phyloP scores from a whole-genome alignment of 108 stramenopile species.

The Tribonema minus region DNA sequence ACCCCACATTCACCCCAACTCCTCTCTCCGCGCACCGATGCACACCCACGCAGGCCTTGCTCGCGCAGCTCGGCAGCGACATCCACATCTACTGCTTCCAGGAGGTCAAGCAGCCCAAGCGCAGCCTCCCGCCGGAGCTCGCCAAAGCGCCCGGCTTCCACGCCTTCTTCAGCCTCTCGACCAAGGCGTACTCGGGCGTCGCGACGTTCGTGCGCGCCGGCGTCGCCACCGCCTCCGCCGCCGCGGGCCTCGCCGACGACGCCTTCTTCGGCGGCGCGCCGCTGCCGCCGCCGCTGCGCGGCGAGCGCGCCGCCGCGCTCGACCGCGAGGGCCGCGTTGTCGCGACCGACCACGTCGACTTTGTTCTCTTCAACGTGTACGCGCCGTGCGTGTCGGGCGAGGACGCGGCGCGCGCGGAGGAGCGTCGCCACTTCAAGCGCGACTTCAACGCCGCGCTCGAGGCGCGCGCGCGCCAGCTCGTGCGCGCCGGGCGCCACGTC shows the following conservation, averaged over 20 bases:
- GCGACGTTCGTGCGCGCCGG: conserved; percentile 41
- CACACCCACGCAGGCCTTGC: background rate
- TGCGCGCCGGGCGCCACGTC: conserved; percentile 1
- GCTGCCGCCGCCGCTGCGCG: background rate
- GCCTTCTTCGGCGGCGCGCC: conserved; percentile 18
- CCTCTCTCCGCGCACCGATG: no score
- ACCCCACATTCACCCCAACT: no score
- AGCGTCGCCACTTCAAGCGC: conserved; percentile 29
- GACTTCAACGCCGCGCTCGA: conserved; percentile 19
- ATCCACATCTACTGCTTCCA: background rate
- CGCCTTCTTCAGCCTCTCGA: conserved; percentile 31
- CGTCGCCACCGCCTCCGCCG: conserved; percentile 15
- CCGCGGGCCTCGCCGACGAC: conserved; percentile 10
- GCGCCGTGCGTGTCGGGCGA: conserved; percentile 23
- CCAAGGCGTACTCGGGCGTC: conserved; percentile 30
- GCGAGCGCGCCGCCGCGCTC: background rate
- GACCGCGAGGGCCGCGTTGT: conserved; percentile 37
- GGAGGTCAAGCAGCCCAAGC: background rate
- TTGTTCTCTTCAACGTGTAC: conserved; percentile 50
- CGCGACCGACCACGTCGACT: conserved; percentile 40
- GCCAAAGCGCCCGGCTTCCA: conserved; percentile 23
- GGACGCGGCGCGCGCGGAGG: conserved; percentile 11
- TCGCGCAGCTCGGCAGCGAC: background rate
- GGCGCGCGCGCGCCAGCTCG: background rate
- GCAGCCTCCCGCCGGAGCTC: background rate